Evolutionary conservation across 116 monocot genomes (phyloP).

Genomic region (Trichopus zeylanicus): DNA sequence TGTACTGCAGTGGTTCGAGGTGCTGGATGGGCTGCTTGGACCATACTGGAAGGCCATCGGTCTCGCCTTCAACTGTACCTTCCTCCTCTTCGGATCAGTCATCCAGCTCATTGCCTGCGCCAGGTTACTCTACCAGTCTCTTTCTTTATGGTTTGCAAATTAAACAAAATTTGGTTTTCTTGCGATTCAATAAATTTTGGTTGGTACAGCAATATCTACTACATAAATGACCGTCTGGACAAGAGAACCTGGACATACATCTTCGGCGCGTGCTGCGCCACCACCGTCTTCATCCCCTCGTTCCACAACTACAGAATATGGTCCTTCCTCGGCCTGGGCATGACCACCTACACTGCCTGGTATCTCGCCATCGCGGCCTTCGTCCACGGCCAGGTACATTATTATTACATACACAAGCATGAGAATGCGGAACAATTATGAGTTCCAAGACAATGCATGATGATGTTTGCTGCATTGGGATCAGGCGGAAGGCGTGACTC

Average conservation of each 20-base stretch:
- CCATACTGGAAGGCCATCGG: slow-evolving; percentile 84
- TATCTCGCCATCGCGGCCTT: slow-evolving; percentile 65
- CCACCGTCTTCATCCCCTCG: slow-evolving; percentile 77
- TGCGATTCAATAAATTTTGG: not conserved
- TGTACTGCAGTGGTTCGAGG: slow-evolving; percentile 80
- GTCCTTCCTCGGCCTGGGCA: slow-evolving; percentile 70
- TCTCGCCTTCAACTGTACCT: slow-evolving; percentile 88
- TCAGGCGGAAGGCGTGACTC: slow-evolving; percentile 18
- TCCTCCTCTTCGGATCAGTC: slow-evolving; percentile 91
- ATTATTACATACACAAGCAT: not conserved
- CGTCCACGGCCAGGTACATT: slow-evolving; percentile 51
- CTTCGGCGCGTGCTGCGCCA: slow-evolving; percentile 83
- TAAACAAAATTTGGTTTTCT: not conserved
- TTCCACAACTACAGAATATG: slow-evolving; percentile 88
- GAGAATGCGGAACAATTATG: too few relatives aligned
- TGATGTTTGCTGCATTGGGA: too few relatives aligned
- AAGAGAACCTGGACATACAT: slow-evolving; percentile 92
- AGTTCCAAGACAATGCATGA: too few relatives aligned
- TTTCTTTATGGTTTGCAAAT: not conserved
- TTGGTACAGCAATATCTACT: slow-evolving; percentile 57
- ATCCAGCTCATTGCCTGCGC: slow-evolving; percentile 81
- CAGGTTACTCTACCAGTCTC: slow-evolving; percentile 13
- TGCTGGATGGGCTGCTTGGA: slow-evolving; percentile 80
- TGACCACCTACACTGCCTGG: slow-evolving; percentile 89
- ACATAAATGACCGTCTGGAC: slow-evolving; percentile 78